Base-by-base conservation (phyloP, 305 asterid genomes). In the Euphrasia arctica region DNA sequence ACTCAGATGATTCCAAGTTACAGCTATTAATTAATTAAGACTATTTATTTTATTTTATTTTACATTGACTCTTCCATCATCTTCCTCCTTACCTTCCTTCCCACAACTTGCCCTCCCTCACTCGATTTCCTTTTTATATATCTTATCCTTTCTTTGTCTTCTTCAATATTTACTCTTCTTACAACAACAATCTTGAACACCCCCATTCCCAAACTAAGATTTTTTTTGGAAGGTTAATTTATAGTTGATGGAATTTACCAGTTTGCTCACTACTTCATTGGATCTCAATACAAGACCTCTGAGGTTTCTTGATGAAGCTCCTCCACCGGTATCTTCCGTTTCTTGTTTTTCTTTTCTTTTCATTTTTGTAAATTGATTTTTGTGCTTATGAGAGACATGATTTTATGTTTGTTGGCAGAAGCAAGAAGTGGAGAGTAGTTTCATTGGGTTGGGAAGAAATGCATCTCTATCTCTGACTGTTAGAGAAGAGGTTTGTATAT, bases 251-350 rank as follows among this genome's bases (percentile, higher is more conserved):
- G 96, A 90, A 36, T 84, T 80, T 60, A 75, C 74, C 2, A 77
- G 78, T 60, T 68, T 87, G 66, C 49, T 83, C 42, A 82, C 85
- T 64, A 88, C 92, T 73, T 88, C 97, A n/a, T 63, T 90, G 78
- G 81, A 86, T 84, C 90, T 90, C 14, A 84, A 80, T 66, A 22
- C 74, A 12, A 85, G 66, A 27, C 96, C 97, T 56, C 78, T 69
- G 77, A 68, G 82, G 62, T 41, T 76, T 34, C 12, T 70, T 15
- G 67, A 74, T 8, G 77, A 77, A 62, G 59, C 54, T 27, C 69
- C 73, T 0, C 11, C 7, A 22, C 57, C 48, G 74, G 88, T 87
- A 78, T 2, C 82, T 62, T 0, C 2, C 1, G 28, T 27, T 28
- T 48, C 47, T 39, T 4, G 25, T 6, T 29, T 0, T 64, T 61